Base-by-base conservation (phyloP, 345 rosid species). In the Eucalyptus pauciflora region DNA sequence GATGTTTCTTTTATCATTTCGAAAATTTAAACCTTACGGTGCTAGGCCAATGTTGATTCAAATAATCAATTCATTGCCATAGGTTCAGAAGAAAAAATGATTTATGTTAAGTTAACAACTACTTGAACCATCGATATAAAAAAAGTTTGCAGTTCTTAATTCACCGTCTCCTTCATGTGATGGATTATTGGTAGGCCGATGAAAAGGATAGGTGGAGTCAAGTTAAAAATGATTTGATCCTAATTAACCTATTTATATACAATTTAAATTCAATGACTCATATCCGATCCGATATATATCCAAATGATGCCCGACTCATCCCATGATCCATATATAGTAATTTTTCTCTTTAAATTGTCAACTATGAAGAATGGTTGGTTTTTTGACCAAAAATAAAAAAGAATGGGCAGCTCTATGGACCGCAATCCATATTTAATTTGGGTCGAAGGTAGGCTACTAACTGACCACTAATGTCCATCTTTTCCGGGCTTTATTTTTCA, bases 231-330 rank as follows among this genome's bases (percentile, higher is more conserved):
- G 29, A 22, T 24, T 56, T 25, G 25, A 22, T 25, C 29, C 6
- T 24, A 4, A 56, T 56, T 56, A 25, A 56, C 1, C 5, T 25
- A 56, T 56, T 24, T 24, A 56, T 56, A 56, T 18, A 56, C 3
- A 56, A 56, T 56, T 56, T 25, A 56, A 56, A 56, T 56, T 56
- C 5, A 24, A 22, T 56, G 1, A 56, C 29, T 25, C 11, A 24
- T 24, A 25, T 1, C 13, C 13, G 6, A 24, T 13, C 3, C 3
- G 2, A 10, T 2, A 52, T 7, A 1, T 52, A 52, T 18, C 25
- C 8, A 52, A 52, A 52, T 18, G 4, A 52, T 52, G 24, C 58
- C 10, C 1, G 1, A 52, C 25, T 52, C 58, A 52, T 52, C 58
- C 29, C 13, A 25, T 56, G 62, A 56, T 56, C 29, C 6, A 4